phyloP scores from a whole-genome alignment of 2,329 filamentous ascomycete genomes.

The Trichoderma cornu-damae region DNA sequence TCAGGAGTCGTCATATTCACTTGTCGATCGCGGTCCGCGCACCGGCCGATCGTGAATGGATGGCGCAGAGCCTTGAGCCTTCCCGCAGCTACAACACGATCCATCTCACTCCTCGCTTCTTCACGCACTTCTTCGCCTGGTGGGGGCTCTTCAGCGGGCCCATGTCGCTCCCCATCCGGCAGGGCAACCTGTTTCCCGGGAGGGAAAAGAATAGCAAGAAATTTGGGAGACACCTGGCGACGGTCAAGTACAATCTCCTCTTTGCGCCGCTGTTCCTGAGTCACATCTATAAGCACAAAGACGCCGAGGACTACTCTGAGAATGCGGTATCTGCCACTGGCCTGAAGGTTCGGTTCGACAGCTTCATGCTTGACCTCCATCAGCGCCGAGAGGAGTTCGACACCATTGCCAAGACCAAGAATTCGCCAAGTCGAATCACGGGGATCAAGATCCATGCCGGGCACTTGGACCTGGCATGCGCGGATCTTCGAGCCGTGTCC shows the following conservation, averaged over 20 bases:
- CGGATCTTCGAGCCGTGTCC: conserved; percentile 88
- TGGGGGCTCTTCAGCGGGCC: conserved; percentile 95
- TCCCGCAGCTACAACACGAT: conserved; percentile 95
- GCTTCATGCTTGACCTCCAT: conserved; percentile 95
- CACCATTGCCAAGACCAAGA: conserved; percentile 69
- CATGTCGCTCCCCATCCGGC: conserved; percentile 89
- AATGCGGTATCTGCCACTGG: conserved; percentile 81
- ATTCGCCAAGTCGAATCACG: conserved; percentile 74
- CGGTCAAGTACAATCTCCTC: conserved; percentile 94
- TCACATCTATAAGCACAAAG: conserved; percentile 98
- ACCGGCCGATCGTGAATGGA: conserved; percentile 82
- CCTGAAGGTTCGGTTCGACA: conserved; percentile 92
- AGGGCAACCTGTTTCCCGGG: conserved; percentile 85
- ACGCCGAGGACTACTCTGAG: conserved; percentile 77
- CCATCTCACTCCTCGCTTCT: conserved; percentile 90
- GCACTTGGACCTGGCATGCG: conserved; percentile 84
- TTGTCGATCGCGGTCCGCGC: conserved; percentile 88
- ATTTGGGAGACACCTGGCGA: conserved; percentile 93
- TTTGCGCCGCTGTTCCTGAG: conserved; percentile 90
- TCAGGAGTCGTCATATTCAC: conserved; percentile 94
- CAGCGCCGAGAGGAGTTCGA: conserved; percentile 90
- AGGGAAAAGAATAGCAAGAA: conserved; percentile 97
- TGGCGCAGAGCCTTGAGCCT: conserved; percentile 64
- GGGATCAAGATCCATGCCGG: conserved; percentile 95
- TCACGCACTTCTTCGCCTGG: conserved; percentile 97